A percentile compares a stretch with the other conserved stretches of the same genome.
Evolutionary conservation across 352 stramenopile genomes (phyloP).

Genomic region (Globisporangium camurandrum): DNA sequence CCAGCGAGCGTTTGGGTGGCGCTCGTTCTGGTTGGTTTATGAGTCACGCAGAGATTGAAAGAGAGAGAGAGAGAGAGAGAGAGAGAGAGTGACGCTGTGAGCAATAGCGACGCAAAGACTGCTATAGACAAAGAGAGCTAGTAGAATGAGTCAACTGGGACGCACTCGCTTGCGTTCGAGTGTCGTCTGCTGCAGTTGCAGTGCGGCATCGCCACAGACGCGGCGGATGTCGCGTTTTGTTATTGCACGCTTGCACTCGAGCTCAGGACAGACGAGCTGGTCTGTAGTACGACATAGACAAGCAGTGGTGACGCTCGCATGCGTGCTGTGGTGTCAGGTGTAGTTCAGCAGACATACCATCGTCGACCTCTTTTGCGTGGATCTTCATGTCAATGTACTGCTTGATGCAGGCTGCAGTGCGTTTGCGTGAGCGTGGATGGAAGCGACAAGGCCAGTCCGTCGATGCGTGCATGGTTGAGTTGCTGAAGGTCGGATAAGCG

Average conservation of each 20-base stretch:
- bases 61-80: too few species aligned
- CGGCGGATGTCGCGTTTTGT: constrained; percentile 23
- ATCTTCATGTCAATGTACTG: constrained; percentile 60
- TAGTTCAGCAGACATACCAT: constrained; percentile 21
- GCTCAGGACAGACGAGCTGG: constrained; percentile 57
- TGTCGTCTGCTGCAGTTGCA: constrained; percentile 21
- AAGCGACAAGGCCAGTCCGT: background rate
- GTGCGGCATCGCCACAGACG: constrained; percentile 20
- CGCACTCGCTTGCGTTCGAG: constrained; percentile 52
- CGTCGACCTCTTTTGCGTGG: constrained; percentile 44
- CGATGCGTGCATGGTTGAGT: background rate
- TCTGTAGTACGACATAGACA: constrained; percentile 12
- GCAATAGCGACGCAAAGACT: too few species aligned
- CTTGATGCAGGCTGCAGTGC: constrained; percentile 28
- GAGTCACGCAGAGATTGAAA: too few species aligned
- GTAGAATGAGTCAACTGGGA: constrained; percentile 2
- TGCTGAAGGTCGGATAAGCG: background rate
- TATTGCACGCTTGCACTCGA: constrained; percentile 39
- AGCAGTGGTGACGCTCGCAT: constrained; percentile 3
- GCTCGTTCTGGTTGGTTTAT: background rate
- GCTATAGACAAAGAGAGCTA: too few species aligned
- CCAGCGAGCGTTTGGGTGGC: background rate
- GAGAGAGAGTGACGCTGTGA: too few species aligned
- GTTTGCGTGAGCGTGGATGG: background rate
- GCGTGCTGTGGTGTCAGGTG: background rate